Conservation (phyloP, 1,139 yeast genomes). For the Debaryomycetaceae sp. region DNA sequence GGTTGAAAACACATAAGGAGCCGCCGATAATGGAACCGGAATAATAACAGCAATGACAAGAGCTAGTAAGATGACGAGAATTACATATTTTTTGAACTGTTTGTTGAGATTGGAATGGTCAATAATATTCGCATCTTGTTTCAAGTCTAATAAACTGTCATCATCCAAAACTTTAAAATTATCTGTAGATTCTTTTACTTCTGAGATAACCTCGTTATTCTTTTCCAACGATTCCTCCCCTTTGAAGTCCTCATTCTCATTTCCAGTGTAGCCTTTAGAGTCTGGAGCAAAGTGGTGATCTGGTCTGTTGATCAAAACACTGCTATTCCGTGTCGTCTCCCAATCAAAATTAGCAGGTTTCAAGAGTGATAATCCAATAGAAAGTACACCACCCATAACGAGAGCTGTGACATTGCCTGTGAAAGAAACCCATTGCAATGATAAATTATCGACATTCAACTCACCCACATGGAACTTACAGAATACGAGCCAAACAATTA, state of each 20-base stretch:
- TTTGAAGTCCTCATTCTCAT: background rate
- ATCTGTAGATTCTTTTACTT: background rate
- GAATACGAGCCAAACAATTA: constrained; percentile 19
- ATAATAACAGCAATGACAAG: constrained; percentile 12
- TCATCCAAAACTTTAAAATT: background rate
- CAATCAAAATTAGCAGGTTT: constrained; percentile 37
- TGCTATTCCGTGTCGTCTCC: background rate
- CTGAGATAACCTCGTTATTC: background rate
- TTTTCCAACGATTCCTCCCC: background rate
- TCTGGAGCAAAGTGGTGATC: background rate
- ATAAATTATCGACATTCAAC: constrained; percentile 16
- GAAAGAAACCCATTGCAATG: constrained; percentile 15
- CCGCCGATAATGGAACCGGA: constrained; percentile 70
- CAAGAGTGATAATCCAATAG: constrained; percentile 24
- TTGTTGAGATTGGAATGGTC: constrained; percentile 9
- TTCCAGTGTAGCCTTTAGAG: background rate
- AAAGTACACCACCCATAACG: constrained; percentile 27
- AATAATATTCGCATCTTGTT: constrained; percentile 8
- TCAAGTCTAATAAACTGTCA: constrained; percentile 5
- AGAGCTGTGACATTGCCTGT: constrained; percentile 63
- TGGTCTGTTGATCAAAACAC: background rate
- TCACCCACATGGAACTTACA: constrained; percentile 20
- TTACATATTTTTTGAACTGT: constrained; percentile 18
- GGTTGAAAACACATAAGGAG: constrained; percentile 65
- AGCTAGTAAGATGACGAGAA: constrained; percentile 13